Conservation (phyloP, 176 grass and related monocot species). For the Cenchrus americanus region DNA sequence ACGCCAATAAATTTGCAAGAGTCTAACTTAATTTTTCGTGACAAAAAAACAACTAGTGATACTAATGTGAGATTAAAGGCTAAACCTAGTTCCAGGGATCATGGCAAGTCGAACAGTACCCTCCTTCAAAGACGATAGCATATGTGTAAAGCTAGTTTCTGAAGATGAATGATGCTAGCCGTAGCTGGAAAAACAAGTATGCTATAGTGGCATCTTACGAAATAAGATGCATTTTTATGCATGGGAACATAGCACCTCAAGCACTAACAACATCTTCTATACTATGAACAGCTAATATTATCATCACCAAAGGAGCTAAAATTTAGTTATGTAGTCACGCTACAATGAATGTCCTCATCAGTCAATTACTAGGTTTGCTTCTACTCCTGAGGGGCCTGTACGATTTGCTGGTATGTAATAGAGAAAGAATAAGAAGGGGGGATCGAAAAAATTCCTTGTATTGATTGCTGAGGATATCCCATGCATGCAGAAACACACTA, state of each 20-base stretch:
- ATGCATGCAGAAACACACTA: conserved; percentile 30
- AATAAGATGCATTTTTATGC: background rate
- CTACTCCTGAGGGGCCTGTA: background rate
- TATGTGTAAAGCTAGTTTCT: background rate
- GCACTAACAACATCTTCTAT: background rate
- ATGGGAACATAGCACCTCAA: background rate
- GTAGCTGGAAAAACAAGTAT: background rate
- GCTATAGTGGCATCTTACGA: background rate
- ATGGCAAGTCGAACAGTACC: background rate
- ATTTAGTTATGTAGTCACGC: background rate
- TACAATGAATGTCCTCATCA: background rate
- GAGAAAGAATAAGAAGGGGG: conserved; percentile 12
- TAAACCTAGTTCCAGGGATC: background rate
- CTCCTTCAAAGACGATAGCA: background rate
- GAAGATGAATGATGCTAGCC: background rate
- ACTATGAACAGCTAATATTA: background rate
- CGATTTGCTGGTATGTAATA: background rate
- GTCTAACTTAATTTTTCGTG: background rate
- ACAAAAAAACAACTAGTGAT: background rate
- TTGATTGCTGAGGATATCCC: conserved; percentile 40
- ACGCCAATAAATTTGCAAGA: background rate
- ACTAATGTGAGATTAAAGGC: background rate
- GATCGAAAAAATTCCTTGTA: conserved; percentile 20
- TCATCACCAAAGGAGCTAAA: background rate
- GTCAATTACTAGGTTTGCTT: background rate